These are phyloP conservation scores for Anisogramma anomala DNA, from an alignment of 2,329 filamentous ascomycete species.

Conservation along the genomic window DNA sequence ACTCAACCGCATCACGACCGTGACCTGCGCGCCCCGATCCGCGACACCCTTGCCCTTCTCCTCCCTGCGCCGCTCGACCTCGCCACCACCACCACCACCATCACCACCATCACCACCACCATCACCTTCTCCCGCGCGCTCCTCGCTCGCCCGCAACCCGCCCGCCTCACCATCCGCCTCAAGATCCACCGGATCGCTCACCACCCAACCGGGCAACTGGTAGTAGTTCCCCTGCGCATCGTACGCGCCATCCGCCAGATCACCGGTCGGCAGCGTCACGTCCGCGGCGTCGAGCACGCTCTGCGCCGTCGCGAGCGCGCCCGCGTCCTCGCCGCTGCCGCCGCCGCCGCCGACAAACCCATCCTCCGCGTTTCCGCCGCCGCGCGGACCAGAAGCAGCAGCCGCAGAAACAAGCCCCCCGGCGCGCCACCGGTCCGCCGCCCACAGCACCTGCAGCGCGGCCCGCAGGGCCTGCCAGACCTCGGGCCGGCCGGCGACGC, in stretches of 20 bases:
- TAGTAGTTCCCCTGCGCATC: constrained; percentile 62
- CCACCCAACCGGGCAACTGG: constrained; percentile 54
- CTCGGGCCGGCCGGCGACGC: constrained; percentile 65
- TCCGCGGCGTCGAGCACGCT: constrained; percentile 68
- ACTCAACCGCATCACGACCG: constrained; percentile 52
- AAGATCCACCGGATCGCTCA: constrained; percentile 55
- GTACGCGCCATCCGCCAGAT: constrained; percentile 60
- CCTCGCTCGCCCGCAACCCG: constrained; percentile 11
- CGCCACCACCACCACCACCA: constrained; percentile 20
- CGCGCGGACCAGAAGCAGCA: no score
- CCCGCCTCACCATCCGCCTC: constrained; percentile 19
- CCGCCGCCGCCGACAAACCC: constrained; percentile 31
- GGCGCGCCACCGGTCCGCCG: constrained; percentile 27
- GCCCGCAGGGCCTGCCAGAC: constrained; percentile 68
- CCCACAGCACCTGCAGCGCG: constrained; percentile 57
- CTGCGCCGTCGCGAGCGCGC: constrained; percentile 59
- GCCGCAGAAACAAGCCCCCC: no score
- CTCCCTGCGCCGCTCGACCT: constrained; percentile 25
- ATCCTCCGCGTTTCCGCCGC: no score
- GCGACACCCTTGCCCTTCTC: constrained; percentile 42
- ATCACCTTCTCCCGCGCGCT: constrained; percentile 10
- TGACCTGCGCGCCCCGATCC: constrained; percentile 37
- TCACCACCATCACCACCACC: constrained; percentile 20
- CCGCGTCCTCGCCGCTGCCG: constrained; percentile 40
- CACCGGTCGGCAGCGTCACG: constrained; percentile 61